phyloP scores from a whole-genome alignment of 257 asterid species.

The Thymus quinquecostatus region DNA sequence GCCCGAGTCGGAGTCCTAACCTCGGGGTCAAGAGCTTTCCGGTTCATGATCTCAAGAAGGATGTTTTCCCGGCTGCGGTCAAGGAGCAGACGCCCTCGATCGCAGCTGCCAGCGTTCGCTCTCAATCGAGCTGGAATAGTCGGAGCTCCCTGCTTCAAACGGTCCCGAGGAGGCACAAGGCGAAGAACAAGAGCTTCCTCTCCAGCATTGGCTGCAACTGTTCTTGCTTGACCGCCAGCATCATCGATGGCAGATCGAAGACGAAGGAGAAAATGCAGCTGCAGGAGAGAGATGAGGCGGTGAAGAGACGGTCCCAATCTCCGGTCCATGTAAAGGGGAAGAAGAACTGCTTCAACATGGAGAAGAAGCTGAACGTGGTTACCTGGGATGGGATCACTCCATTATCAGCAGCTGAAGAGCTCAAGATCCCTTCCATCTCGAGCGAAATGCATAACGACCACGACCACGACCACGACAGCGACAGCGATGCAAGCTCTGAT shows the following conservation, averaged over 20 bases:
- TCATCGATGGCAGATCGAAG: slow-evolving; percentile 29
- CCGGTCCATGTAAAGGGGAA: slow-evolving; percentile 23
- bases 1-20: slow-evolving; percentile 31
- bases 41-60: slow-evolving; percentile 36
- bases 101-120: slow-evolving; percentile 55
- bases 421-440: slow-evolving; percentile 42
- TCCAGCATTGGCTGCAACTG: slow-evolving; percentile 65
- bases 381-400: slow-evolving; percentile 69
- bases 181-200: slow-evolving; percentile 53
- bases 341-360: slow-evolving; percentile 37
- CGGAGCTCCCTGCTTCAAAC: slow-evolving; percentile 49
- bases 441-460: slow-evolving; percentile 48
- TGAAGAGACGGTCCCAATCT: slow-evolving; percentile 39
- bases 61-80: slow-evolving; percentile 30
- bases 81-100: slow-evolving; percentile 30
- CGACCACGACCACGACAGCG: slow-evolving; percentile 62
- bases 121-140: slow-evolving; percentile 63
- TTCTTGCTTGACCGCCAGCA: slow-evolving; percentile 39
- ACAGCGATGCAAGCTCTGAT: slow-evolving; percentile 80
- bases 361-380: slow-evolving; percentile 45
- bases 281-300: slow-evolving; percentile 33
- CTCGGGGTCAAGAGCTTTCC: slow-evolving; percentile 22
- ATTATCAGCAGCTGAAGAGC: slow-evolving; percentile 31
- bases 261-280: background rate
- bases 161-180: slow-evolving; percentile 41